Percentiles rank a stretch among this genome's conserved stretches.
phyloP scores from a whole-genome alignment of 1,139 yeast species.

The Fermentozyma sake region DNA sequence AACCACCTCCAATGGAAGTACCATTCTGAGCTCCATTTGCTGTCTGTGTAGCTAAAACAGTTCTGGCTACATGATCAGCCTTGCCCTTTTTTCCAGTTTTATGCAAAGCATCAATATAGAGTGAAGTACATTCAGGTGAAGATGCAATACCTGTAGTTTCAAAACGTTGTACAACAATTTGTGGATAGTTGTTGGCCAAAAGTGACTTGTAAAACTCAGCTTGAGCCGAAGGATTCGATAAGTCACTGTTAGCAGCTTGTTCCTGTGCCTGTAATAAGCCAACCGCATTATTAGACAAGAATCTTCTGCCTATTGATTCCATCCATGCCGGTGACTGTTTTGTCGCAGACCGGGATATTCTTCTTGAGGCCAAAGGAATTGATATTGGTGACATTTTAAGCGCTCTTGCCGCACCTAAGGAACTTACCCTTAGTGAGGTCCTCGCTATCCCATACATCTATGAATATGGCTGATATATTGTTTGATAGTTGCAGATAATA shows the following conservation, averaged over 20 bases:
- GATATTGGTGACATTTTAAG: no score
- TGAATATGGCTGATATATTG: no score
- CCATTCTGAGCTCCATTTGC: slow-evolving; percentile 18
- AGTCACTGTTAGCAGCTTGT: slow-evolving; percentile 72
- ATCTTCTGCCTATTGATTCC: no score
- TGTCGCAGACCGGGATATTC: no score
- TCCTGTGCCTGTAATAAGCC: slow-evolving; percentile 63
- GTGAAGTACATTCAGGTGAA: slow-evolving; percentile 68
- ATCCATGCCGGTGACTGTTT: no score
- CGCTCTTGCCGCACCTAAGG: no score
- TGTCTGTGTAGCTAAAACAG: slow-evolving; percentile 14
- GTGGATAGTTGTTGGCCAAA: slow-evolving; percentile 80
- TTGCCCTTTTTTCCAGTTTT: slow-evolving; percentile 73
- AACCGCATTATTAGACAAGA: slow-evolving; percentile 22
- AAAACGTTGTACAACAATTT: slow-evolving; percentile 84
- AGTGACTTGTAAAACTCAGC: slow-evolving; percentile 76
- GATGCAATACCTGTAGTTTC: slow-evolving; percentile 89
- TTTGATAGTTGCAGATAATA: no score
- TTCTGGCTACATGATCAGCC: slow-evolving; percentile 56
- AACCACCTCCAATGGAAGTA: no score
- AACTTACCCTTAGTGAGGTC: no score
- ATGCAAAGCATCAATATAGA: slow-evolving; percentile 76
- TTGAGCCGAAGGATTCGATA: slow-evolving; percentile 65
- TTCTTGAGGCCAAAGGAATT: no score
- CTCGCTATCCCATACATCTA: no score